Evolutionary conservation across 2,329 filamentous ascomycete genomes (phyloP), one percentile per base, ranked within the genome.

Genomic region (Aspergillus carbonarius): DNA sequence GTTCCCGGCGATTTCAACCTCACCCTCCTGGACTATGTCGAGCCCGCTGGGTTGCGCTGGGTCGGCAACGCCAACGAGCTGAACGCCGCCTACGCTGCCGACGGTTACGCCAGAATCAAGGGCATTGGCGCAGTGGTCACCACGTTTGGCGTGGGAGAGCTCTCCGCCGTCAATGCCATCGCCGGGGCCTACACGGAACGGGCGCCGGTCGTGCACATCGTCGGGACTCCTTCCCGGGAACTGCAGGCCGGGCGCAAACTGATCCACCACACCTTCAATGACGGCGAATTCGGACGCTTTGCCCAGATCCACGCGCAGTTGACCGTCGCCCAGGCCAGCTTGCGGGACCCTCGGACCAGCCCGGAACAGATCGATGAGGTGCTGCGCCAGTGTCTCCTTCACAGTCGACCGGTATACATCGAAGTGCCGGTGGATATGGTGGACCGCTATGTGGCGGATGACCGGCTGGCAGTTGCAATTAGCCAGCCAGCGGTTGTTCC

Each of bases 1-100:
- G 76, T 90, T n/a, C 87, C 88, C 1, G 88, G 73, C n/a, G 88
- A 91, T 74, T 91, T 88, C 76, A 90, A 90, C 72, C 79, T 91
- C 57, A 81, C 85, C 15, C 81, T 87, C 8, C 80, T 91, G 23
- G 88, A 91, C 72, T 89, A 88, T 71, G 75, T 91, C 44, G 78
- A 82, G 23, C 79, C 82, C 35, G 78, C 78, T 49, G 83, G 81
- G 5, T 74, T 91, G 37, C 81, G 82, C 66, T 89, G 87, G 87
- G 84, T 88, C 40, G 77, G 76, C 58, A 90, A 87, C 70, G 85
- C 85, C 64, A 91, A 91, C 68, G 88, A 91, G 72, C 81, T 91
- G 59, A 91, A 91, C 70, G 88, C 88, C 47, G 85, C 86, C 15
- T 73, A 74, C 42, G 71, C 71, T 1, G 70, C 71, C 7, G 71